phyloP scores from a whole-genome alignment of 495 filamentous ascomycete genomes.

The Penicillium samsonianum region DNA sequence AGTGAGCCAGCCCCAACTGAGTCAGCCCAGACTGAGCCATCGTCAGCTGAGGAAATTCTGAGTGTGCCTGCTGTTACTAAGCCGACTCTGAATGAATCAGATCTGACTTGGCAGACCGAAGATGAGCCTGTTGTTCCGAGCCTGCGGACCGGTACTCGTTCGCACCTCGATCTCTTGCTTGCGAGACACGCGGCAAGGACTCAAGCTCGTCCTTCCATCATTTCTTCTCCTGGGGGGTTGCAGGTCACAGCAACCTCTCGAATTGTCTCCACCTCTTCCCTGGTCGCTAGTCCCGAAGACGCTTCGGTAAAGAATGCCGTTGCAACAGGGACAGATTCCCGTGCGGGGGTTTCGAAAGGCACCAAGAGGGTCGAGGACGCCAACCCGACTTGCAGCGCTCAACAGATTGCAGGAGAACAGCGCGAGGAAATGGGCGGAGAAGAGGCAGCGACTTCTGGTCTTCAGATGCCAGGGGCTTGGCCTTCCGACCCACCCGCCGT shows the following conservation, averaged over 20 bases:
- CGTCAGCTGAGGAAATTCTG: neutral
- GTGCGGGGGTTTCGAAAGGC: slow-evolving; percentile 8
- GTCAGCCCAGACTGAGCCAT: neutral
- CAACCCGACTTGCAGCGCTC: neutral
- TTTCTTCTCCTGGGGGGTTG: neutral
- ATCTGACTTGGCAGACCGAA: neutral
- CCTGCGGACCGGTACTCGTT: neutral
- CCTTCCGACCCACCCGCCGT: neutral
- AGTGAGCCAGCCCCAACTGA: neutral
- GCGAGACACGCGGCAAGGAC: neutral
- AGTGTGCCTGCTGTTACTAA: neutral
- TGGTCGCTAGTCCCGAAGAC: neutral
- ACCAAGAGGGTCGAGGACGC: neutral
- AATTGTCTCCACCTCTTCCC: neutral
- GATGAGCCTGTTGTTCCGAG: neutral
- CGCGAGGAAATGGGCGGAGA: neutral
- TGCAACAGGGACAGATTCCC: slow-evolving; percentile 6
- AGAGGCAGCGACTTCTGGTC: neutral
- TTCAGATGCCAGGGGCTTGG: neutral
- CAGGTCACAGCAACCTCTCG: slow-evolving; percentile 5
- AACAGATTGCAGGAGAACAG: neutral
- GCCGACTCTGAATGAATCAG: neutral
- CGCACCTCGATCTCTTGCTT: neutral
- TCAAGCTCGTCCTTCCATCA: neutral
- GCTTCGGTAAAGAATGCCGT: neutral